Evolutionary conservation across 768 basidiomycete genomes (phyloP).

Genomic region (Clitopilus hobsonii): DNA sequence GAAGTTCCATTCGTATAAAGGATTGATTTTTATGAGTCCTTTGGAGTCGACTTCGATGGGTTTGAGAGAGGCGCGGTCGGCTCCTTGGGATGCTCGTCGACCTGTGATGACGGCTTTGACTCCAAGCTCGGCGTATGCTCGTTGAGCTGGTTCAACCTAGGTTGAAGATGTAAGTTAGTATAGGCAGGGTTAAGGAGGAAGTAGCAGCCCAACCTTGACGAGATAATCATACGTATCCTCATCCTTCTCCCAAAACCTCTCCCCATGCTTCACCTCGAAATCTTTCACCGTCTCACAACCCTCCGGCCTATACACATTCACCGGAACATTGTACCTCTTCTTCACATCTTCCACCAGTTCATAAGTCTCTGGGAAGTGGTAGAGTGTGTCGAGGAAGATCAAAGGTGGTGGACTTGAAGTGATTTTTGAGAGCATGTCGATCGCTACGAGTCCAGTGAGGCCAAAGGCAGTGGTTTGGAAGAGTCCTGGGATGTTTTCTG

Average conservation of each 20-base stretch:
- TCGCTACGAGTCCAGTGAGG: constrained; percentile 87
- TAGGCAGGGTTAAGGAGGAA: not conserved
- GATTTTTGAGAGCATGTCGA: constrained; percentile 91
- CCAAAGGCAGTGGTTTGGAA: constrained; percentile 98
- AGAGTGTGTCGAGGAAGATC: constrained; percentile 95
- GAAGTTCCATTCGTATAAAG: constrained; percentile 87
- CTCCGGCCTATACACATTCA: constrained; percentile 78
- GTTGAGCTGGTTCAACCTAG: constrained; percentile 88
- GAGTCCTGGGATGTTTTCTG: constrained; percentile 72
- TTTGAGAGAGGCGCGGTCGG: constrained; percentile 73
- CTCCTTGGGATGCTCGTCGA: constrained; percentile 89
- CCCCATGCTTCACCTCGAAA: constrained; percentile 78
- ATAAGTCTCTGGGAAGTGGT: constrained; percentile 94
- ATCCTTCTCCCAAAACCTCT: constrained; percentile 81
- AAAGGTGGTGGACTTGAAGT: constrained; percentile 67
- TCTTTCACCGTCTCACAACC: constrained; percentile 61
- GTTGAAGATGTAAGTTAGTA: not conserved
- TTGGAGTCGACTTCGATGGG: constrained; percentile 90
- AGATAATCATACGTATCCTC: constrained; percentile 87
- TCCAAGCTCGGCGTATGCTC: constrained; percentile 76
- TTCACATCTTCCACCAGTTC: constrained; percentile 83
- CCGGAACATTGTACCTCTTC: constrained; percentile 61
- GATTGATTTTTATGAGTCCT: constrained; percentile 92
- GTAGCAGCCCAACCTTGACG: constrained; percentile 65
- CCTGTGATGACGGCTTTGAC: constrained; percentile 94